Evolutionary conservation across 1,284 basidiomycete genomes (phyloP).

Genomic region (Mixia osmundae): DNA sequence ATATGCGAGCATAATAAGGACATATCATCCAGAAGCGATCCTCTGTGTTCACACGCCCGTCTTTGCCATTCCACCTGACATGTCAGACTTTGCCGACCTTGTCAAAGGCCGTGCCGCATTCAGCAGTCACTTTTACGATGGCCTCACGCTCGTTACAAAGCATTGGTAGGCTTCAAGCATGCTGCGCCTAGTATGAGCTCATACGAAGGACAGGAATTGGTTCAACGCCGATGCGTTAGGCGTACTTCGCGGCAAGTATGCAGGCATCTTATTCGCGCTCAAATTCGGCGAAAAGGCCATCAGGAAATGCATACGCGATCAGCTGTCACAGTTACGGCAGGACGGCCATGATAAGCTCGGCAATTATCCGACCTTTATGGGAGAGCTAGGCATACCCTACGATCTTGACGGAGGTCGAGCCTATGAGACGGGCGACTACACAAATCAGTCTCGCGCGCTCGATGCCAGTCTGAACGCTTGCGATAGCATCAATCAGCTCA

Average conservation of each 20-base stretch:
- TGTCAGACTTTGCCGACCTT: slow-evolving; percentile 3
- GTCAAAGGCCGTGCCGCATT: slow-evolving; percentile 36
- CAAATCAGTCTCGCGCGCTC: slow-evolving; percentile 52
- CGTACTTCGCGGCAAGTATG: slow-evolving; percentile 64
- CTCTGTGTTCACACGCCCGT: slow-evolving; percentile 82
- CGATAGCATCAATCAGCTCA: slow-evolving; percentile 60
- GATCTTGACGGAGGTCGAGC: slow-evolving; percentile 48
- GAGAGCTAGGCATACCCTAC: slow-evolving; percentile 83
- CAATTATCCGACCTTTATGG: slow-evolving; percentile 73
- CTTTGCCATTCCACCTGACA: slow-evolving; percentile 33
- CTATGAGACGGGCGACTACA: slow-evolving; percentile 16
- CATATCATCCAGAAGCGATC: slow-evolving; percentile 58
- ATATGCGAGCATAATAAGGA: slow-evolving; percentile 42
- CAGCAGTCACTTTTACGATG: slow-evolving; percentile 85
- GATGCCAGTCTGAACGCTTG: slow-evolving; percentile 76
- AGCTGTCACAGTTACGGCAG: slow-evolving; percentile 52
- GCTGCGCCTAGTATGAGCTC: not conserved
- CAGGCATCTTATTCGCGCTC: slow-evolving; percentile 28
- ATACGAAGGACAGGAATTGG: slow-evolving; percentile 45
- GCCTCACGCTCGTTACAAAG: slow-evolving; percentile 34
- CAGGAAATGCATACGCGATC: slow-evolving; percentile 54
- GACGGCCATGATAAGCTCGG: slow-evolving; percentile 36
- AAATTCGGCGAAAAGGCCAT: slow-evolving; percentile 58
- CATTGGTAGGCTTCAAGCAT: slow-evolving; percentile 8
- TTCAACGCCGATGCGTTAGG: slow-evolving; percentile 53